Base-by-base conservation (phyloP, 1,139 yeast species). In the Zygosaccharomyces sapae region DNA sequence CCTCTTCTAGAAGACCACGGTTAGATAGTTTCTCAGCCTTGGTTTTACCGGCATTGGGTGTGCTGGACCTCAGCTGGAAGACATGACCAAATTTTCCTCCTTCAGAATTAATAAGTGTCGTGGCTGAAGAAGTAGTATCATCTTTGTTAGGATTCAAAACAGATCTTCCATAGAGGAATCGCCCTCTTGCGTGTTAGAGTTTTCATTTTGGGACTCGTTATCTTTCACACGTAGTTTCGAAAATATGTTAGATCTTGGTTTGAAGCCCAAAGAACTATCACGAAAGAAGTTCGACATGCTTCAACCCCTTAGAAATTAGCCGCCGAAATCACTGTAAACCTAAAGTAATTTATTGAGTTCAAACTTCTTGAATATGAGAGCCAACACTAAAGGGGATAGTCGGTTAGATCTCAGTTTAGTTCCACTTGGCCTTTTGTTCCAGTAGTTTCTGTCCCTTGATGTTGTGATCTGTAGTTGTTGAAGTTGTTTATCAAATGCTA, bases 221-320 rank as follows among this genome's bases (percentile, higher is more conserved):
- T 57, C 62, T 12, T 55, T 56, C 7, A 47, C 49, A 29, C 63
- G 50, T 18, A 63, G 40, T 47, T 62, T 62, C 1, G 61, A 53
- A 44, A 63, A 64, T 8, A 65, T 58, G 38, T 62, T 63, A 1
- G 65, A 48, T 27, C 66, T 56, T 16, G 67, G 63, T 41, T 61
- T 63, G 36, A 63, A 65, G 5, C 61, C 62, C 19, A 55, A 42
- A 1, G 59, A 47, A 24, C 55, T 53, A 47, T 63, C 66, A 37
- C 66, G 58, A 45, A 63, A 63, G 54, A 64, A 62, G 44, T 59
- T 63, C 1, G 67, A 58, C 68, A 65, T 63, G 18, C 7, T 13
- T 12, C 19, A 12, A 31, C 34, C 34, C 19, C 19, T 34, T 29
- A 25, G 18, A 13, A 27, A 25, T 54, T 86, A 77, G 43, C 89